phyloP scores from a whole-genome alignment of 1,284 basidiomycete genomes.

The Cerrena zonata region DNA sequence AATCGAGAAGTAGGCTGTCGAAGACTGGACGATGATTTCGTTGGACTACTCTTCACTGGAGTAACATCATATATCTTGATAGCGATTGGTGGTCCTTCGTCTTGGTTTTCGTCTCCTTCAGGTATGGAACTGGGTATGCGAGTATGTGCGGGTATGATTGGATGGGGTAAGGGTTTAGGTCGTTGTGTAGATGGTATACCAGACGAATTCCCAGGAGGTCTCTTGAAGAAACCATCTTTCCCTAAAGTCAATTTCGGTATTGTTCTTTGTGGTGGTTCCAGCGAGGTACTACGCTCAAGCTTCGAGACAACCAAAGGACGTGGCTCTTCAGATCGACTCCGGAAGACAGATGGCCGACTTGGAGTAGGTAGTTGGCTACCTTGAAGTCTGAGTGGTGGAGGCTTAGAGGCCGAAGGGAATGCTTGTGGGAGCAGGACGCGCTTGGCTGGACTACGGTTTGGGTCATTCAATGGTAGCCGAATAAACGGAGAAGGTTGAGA shows the following conservation, averaged over 20 bases:
- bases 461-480: slow-evolving; percentile 31
- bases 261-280: slow-evolving; percentile 1
- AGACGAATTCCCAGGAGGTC: neutral
- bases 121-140: slow-evolving; percentile 18
- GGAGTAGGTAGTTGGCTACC: slow-evolving; percentile 10
- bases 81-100: neutral
- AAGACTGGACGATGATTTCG: slow-evolving; percentile 36
- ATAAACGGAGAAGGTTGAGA: slow-evolving; percentile 27
- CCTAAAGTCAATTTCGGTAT: neutral
- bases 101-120: slow-evolving; percentile 23
- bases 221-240: neutral
- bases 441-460: slow-evolving; percentile 50
- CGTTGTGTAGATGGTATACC: neutral
- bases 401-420: slow-evolving; percentile 11
- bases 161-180: slow-evolving; percentile 5
- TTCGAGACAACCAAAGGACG: slow-evolving; percentile 18
- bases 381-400: neutral
- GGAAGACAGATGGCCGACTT: slow-evolving; percentile 1
- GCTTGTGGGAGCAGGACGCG: slow-evolving; percentile 40
- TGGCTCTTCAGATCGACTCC: slow-evolving; percentile 33
- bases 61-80: neutral
- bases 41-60: slow-evolving; percentile 12
- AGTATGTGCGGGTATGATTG: slow-evolving; percentile 8
- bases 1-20: slow-evolving; percentile 45
- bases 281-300: slow-evolving; percentile 25